Base-by-base conservation (phyloP, 176 grass and related monocot genomes). In the Lolium multiflorum region DNA sequence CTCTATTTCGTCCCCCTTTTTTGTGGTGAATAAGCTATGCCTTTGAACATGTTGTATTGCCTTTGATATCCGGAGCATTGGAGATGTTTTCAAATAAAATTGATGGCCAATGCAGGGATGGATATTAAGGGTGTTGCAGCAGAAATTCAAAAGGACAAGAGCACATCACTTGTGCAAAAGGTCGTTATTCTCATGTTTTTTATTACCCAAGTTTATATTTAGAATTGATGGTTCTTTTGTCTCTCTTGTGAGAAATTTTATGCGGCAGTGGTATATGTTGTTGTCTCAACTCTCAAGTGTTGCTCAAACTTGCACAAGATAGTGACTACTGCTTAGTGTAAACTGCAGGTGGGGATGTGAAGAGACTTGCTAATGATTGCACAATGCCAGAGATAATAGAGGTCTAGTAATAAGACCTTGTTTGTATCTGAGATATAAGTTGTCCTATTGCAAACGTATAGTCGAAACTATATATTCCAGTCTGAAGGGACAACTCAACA, bases 291-390 rank as follows among this genome's bases (percentile, higher is more conserved):
- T 10, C 52, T 71, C 28, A 24, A 81, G 71, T 15, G 57, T 78
- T 87, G 54, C 75, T 80, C 57, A 41, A 76, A 78, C 48, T 72
- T 78, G 57, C 81, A 89, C 84, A 89, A 15, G 52, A 84, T 67
- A 47, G 71, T 94, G 81, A 97, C 87, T 81, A 87, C 60, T 83
- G 49, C 80, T 89, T 92, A 94, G 92, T 94, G 73, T 91, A 85
- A 94, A 89, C 83, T 97, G 95, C 95, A 97, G 95, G 90, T 91
- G 92, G 95, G 87, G 95, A 94, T 91, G 95, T 97, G 92, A 94
- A 94, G 95, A 86, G 87, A 85, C 90, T 94, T 85, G 83, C 90
- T 83, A 81, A 78, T 88, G 91, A 85, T 85, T 92, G 84, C 91
- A 81, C 89, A 91, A 92, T 91, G 86, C 83, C 95, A 91, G 83